These are phyloP conservation scores for Thielaviopsis musarum DNA, from an alignment of 2,329 filamentous ascomycete species.

Conservation along the genomic window DNA sequence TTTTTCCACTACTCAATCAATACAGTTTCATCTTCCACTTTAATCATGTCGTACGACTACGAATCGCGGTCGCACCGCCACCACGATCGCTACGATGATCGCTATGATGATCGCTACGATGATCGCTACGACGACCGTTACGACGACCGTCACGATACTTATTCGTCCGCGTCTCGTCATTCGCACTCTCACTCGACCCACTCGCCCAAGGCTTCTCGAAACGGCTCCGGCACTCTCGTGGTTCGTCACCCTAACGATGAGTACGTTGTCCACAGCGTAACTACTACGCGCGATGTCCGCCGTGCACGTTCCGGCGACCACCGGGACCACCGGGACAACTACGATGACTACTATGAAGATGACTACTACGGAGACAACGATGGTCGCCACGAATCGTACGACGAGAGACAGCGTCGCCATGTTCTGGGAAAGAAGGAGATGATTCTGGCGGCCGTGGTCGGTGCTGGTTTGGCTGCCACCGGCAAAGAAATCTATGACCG, in stretches of 20 bases:
- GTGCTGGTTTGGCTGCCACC: slow-evolving; percentile 46
- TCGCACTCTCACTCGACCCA: not conserved
- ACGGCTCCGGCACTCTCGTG: slow-evolving; percentile 1
- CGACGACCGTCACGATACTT: slow-evolving; percentile 5
- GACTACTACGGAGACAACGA: slow-evolving; percentile 31
- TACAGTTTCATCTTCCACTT: not conserved
- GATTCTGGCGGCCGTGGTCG: slow-evolving; percentile 48
- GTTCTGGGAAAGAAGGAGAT: slow-evolving; percentile 46
- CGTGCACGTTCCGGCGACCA: slow-evolving; percentile 46
- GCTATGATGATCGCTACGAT: slow-evolving; percentile 35
- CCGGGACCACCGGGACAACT: slow-evolving; percentile 28
- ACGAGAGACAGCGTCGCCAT: slow-evolving; percentile 31
- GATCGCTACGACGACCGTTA: slow-evolving; percentile 6
- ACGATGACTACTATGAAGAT: slow-evolving; percentile 33
- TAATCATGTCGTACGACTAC: slow-evolving; percentile 33
- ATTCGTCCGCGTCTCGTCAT: slow-evolving; percentile 3
- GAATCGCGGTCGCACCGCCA: slow-evolving; percentile 29
- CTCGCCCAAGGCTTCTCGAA: not conserved
- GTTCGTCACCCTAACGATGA: slow-evolving; percentile 11
- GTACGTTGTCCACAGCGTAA: slow-evolving; percentile 1
- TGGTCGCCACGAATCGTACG: slow-evolving; percentile 36
- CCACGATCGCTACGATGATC: slow-evolving; percentile 19
- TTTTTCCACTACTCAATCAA: not conserved
- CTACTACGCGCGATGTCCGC: slow-evolving; percentile 28
- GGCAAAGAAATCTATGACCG: slow-evolving; percentile 52